Percentiles rank a stretch among this genome's conserved stretches.
phyloP scores from a whole-genome alignment of 306 rosid species.

The Fragaria vesca region DNA sequence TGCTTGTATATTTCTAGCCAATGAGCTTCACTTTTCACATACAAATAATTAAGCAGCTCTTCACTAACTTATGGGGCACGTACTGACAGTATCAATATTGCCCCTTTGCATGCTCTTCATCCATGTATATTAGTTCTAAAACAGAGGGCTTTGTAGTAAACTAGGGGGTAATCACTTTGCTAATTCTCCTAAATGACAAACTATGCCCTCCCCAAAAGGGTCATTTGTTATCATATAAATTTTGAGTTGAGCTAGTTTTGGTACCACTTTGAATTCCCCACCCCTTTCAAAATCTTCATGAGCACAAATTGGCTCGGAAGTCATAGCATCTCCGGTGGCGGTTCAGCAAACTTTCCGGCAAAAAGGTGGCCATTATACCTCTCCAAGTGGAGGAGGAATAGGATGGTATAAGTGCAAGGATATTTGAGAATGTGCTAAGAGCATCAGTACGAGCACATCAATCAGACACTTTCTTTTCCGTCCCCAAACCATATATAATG shows the following conservation, averaged over 20 bases:
- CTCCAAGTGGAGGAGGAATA: constrained; percentile 73
- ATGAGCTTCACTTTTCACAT: constrained; percentile 38
- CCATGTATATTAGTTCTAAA: constrained; percentile 17
- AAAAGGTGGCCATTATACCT: constrained; percentile 33
- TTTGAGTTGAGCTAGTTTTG: constrained; percentile 13
- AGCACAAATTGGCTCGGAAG: constrained; percentile 50
- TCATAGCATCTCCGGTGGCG: constrained; percentile 40
- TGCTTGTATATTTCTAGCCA: constrained; percentile 49
- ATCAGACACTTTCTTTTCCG: constrained; percentile 43
- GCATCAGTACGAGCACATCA: constrained; percentile 69
- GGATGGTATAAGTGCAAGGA: constrained; percentile 58
- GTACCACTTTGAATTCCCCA: constrained; percentile 49
- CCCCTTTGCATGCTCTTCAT: constrained; percentile 31
- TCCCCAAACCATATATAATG: constrained; percentile 54
- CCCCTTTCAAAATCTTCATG: constrained; percentile 54
- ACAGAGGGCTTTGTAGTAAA: constrained; percentile 27
- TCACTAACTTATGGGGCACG: constrained; percentile 33
- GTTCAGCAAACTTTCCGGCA: constrained; percentile 50
- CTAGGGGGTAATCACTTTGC: constrained; percentile 7
- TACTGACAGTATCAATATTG: constrained; percentile 22
- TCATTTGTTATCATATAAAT: constrained; percentile 17
- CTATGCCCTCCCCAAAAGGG: constrained; percentile 21
- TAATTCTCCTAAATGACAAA: constrained; percentile 21
- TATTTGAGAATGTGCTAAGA: constrained; percentile 96
- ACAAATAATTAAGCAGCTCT: constrained; percentile 27